Evolutionary conservation across 176 grass and related monocot species (phyloP), one percentile per base, ranked within the genome.

Genomic region (Bonia amplexicaulis): DNA sequence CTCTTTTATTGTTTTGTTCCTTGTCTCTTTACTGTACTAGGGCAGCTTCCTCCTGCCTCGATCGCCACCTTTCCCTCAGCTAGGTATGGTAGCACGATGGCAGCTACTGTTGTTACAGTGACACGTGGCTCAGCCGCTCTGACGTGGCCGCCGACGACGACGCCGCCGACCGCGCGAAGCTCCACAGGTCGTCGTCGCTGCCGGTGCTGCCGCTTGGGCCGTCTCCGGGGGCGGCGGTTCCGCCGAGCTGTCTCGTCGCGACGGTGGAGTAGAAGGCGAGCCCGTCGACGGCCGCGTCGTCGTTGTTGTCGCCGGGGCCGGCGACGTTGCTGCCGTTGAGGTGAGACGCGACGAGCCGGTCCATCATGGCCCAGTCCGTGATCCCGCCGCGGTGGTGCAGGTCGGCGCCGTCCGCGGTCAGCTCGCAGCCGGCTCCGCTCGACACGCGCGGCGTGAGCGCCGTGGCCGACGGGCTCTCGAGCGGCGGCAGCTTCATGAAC

Each of bases 401-500:
- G 26, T 66, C 37, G 17, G 66, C 82, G 48, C 70, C 72, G 49
- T 59, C 76, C 23, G 6, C 76, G 31, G 13, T 61, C 8, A 58
- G 69, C 5, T 82, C 81, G 60, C 63, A 11, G 55, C 70, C 41
- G 0, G 27, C 74, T 22, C n/a, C 80, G 47, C 31, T 84, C 74
- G 73, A 39, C 42, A 27, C 6, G 33, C 19, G 69, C 16, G 14
- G 58, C 11, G 27, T 20, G 26, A 68, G 69, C n/a, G 60, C 12
- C 4, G 84, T 19, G 57, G 78, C 29, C 0, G 88, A 88, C 6
- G 96, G 93, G 80, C 96, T 98, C 83, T 98, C 89, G 3, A 98
- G 96, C 29, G 85, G 85, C 1, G 96, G 96, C 46, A 98, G 87
- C 83, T 95, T 98, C 93, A 98, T 93, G 93, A 93, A 98, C 63